phyloP scores from a whole-genome alignment of 2,329 filamentous ascomycete genomes.

The Pyrenochaeta sp. region DNA sequence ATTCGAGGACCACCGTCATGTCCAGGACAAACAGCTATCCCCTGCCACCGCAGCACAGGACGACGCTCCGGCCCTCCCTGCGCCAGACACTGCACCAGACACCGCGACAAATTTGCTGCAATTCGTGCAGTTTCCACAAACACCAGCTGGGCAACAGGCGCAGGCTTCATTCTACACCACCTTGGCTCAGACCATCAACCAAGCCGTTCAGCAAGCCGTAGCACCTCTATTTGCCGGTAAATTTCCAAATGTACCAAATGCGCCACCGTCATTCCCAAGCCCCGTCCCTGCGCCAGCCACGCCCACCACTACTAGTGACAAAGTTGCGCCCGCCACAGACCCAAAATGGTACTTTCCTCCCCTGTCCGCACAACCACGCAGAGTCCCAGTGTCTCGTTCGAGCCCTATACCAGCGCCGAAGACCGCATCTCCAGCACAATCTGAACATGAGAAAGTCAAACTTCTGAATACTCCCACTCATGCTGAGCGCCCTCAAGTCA shows the following conservation, averaged over 20 bases:
- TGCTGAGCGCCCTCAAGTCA: too few relatives aligned
- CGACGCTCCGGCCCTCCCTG: conserved; percentile 10
- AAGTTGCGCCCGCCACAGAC: conserved; percentile 31
- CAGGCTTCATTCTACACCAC: conserved; percentile 34
- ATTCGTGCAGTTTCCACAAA: conserved; percentile 37
- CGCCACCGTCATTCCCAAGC: conserved; percentile 6
- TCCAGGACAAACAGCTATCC: neutral
- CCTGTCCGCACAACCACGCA: conserved; percentile 13
- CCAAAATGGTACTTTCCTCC: conserved; percentile 39
- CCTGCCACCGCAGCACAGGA: conserved; percentile 7
- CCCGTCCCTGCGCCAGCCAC: conserved; percentile 8
- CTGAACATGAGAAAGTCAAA: neutral
- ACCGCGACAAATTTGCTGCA: conserved; percentile 29
- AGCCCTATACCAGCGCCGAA: conserved; percentile 11
- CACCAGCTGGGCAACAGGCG: conserved; percentile 36
- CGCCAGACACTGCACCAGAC: conserved; percentile 21
- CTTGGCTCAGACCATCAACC: conserved; percentile 30
- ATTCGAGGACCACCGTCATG: neutral
- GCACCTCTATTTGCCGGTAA: conserved; percentile 26
- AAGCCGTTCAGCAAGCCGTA: conserved; percentile 35
- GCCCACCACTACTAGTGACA: conserved; percentile 11
- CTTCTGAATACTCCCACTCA: too few relatives aligned
- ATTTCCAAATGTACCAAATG: conserved; percentile 14
- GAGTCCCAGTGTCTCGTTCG: conserved; percentile 9
- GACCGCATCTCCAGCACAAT: neutral